Conservation (phyloP, 2,329 filamentous ascomycete genomes). For the Xylaria sp. region DNA sequence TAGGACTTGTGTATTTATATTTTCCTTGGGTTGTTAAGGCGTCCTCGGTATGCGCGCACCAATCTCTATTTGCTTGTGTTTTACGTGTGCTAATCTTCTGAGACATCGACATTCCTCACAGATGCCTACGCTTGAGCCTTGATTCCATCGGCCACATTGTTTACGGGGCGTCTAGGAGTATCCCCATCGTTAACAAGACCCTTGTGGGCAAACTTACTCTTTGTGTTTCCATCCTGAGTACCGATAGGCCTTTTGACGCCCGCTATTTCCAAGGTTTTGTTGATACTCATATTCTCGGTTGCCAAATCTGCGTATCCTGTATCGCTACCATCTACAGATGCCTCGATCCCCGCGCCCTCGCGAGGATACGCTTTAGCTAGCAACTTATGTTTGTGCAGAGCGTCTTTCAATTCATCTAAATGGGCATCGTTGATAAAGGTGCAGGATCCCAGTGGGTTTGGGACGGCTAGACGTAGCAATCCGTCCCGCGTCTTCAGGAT, state of each 20-base stretch:
- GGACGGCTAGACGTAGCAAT: constrained; percentile 73
- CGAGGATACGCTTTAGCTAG: constrained; percentile 71
- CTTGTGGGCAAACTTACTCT: constrained; percentile 29
- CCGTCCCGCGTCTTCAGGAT: constrained; percentile 79
- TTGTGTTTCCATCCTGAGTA: constrained; percentile 21
- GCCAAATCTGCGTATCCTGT: constrained; percentile 65
- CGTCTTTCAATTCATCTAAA: constrained; percentile 68
- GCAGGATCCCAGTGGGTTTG: constrained; percentile 72
- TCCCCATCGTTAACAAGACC: constrained; percentile 26
- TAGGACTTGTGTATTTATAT: neutral
- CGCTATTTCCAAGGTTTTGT: constrained; percentile 35
- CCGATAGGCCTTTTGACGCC: constrained; percentile 28
- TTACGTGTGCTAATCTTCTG: neutral
- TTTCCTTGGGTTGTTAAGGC: neutral
- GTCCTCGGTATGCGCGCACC: neutral
- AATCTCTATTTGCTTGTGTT: neutral
- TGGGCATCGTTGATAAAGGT: constrained; percentile 75
- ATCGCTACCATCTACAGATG: constrained; percentile 74
- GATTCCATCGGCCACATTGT: constrained; percentile 35
- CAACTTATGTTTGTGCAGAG: constrained; percentile 71
- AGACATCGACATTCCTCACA: neutral
- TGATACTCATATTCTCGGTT: constrained; percentile 54
- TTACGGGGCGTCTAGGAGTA: constrained; percentile 11
- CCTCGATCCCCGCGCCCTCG: constrained; percentile 72
- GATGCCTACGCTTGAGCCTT: constrained; percentile 41